Conservation (phyloP, 1,139 yeast species). For the Hanseniaspora sp. region DNA sequence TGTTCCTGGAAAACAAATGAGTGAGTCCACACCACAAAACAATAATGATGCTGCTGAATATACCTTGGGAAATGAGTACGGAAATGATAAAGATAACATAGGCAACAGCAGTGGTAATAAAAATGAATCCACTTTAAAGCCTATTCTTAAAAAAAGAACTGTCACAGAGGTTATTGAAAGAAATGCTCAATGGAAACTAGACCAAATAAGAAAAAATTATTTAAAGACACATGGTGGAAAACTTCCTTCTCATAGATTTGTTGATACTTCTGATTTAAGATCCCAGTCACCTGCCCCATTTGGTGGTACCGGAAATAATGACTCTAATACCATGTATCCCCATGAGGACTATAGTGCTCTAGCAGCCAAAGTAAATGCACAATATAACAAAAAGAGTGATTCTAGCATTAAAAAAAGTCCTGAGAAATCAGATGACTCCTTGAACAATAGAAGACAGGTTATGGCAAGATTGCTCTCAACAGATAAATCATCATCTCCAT, state of each 20-base stretch:
- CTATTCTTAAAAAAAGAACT: conserved; percentile 71
- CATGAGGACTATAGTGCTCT: conserved; percentile 45
- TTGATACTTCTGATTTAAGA: conserved; percentile 2
- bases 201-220: conserved; percentile 29
- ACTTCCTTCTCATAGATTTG: conserved; percentile 21
- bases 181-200: conserved; percentile 30
- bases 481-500: not conserved
- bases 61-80: conserved; percentile 22
- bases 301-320: not conserved
- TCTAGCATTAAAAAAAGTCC: not conserved
- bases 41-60: conserved; percentile 21
- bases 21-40: conserved; percentile 28
- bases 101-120: conserved; percentile 12
- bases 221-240: conserved; percentile 30
- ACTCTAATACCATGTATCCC: conserved; percentile 17
- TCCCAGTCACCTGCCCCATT: conserved; percentile 7
- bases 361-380: conserved; percentile 50
- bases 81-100: conserved; percentile 35
- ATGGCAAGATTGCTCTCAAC: conserved; percentile 13
- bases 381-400: conserved; percentile 31
- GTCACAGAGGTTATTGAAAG: conserved; percentile 51
- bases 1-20: conserved; percentile 33
- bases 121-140: conserved; percentile 36
- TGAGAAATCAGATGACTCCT: conserved; percentile 15
- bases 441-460: conserved; percentile 19